Base-by-base conservation (phyloP, 768 basidiomycete species). In the Nidula microcarpa region DNA sequence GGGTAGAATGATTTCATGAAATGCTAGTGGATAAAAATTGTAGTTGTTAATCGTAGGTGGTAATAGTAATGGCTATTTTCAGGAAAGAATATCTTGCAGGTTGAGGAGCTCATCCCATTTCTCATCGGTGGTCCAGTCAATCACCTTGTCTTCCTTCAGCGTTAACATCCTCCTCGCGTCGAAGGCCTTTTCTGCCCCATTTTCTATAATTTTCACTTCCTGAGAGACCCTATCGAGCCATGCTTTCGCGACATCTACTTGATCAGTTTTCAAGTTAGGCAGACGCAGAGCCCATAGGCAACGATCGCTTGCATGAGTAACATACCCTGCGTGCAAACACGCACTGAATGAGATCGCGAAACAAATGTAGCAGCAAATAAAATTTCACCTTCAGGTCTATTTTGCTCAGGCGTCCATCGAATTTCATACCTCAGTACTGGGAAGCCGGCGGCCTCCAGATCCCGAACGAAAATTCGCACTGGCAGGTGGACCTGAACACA, bases 221-320 rank as follows among this genome's bases (percentile, higher is more conserved):
- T 70, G 61, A 14, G 72, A 68, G 33, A 91, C 66, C 6, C 69
- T 70, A 41, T 77, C 65, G 13, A 89, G 62, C 86, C 86, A 91
- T 2, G 59, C 67, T 37, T 76, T 71, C 0, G 87, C 84, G 11
- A 81, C 60, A 0, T 64, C 60, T 6, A 72, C 63, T 57, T 90
- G 79, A 4, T 74, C 59, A 0, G 67, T 54, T 3, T 71, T 67
- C 53, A 91, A 63, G n/a, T 60, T 63, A 4, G 84, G 79, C 0
- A 74, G 55, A 5, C 82, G 75, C 13, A 89, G 68, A 1, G 84
- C 75, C 82, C 87, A 91, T 13, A 90, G 49, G 30, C 69, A 54
- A 5, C 84, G 73, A 58, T 91, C 90, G 6, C 80, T 79, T 5
- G 71, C 86, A 58, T 91, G 89, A 0, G 87, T 89, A 5, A 90